Evolutionary conservation across 2,329 filamentous ascomycete genomes (phyloP).

Genomic region (Ophiocordyceps australis): DNA sequence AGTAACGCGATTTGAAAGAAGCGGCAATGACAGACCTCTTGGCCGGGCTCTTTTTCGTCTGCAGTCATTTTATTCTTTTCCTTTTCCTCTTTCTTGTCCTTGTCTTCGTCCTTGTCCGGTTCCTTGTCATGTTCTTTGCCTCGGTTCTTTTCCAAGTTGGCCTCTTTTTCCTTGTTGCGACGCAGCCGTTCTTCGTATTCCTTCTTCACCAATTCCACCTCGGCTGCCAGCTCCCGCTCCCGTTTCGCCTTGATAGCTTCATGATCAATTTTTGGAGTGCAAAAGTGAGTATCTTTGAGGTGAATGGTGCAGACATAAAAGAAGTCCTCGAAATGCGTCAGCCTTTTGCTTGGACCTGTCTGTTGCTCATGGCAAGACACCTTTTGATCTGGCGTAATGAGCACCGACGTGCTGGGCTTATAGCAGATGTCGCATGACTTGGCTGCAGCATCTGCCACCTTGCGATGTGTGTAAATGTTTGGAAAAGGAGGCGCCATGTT

Average conservation of each 20-base stretch:
- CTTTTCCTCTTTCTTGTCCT: constrained; percentile 8
- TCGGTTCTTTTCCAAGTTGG: constrained; percentile 30
- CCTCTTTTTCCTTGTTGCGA: constrained; percentile 50
- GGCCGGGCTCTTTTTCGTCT: too few species aligned
- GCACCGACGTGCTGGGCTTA: constrained; percentile 70
- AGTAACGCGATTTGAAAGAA: neutral
- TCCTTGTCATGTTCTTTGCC: constrained; percentile 17
- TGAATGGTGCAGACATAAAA: constrained; percentile 83
- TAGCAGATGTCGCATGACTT: constrained; percentile 86
- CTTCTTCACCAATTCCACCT: constrained; percentile 48
- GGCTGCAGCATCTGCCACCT: constrained; percentile 66
- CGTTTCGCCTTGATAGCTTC: constrained; percentile 41
- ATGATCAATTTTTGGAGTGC: constrained; percentile 53
- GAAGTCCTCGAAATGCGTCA: constrained; percentile 38
- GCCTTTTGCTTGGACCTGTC: too few species aligned
- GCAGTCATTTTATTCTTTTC: too few species aligned
- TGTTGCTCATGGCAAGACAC: too few species aligned
- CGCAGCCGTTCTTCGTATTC: constrained; percentile 61
- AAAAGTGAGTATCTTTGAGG: constrained; percentile 69
- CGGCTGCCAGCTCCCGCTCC: constrained; percentile 45
- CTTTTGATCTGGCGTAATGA: constrained; percentile 82
- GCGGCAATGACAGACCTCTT: neutral
- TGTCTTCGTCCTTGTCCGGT: constrained; percentile 12
- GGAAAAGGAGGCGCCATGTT: constrained; percentile 25
- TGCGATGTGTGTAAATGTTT: constrained; percentile 73